Base-by-base conservation (phyloP, 2,329 filamentous ascomycete genomes). In the Pseudocercospora eumusae region DNA sequence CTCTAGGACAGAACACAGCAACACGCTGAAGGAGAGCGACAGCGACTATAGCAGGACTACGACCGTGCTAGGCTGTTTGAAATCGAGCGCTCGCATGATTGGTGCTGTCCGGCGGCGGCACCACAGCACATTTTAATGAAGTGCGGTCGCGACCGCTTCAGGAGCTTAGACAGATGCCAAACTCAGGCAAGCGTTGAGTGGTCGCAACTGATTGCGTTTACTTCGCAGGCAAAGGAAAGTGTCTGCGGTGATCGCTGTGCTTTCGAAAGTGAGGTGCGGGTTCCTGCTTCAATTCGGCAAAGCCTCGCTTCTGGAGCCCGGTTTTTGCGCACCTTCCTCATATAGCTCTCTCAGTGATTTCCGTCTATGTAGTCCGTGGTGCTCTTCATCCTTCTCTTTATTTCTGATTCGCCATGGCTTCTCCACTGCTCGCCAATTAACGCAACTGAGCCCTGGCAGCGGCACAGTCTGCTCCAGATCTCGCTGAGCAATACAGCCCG, bases 381-480 rank as follows among this genome's bases (percentile, higher is more conserved):
- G 50, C 18, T 68, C 68, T 67, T 67, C 66, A 20, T 61, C 61
- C 59, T 56, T 71, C 61, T 78, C 65, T 40, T 65, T 64, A 25
- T 66, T 62, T 36, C 72, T 53, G 11, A 71, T 33, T 31, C 67
- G 66, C 70, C 71, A 74, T 18, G 74, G 77, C 60, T 75, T 77
- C 27, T 74, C 68, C 21, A 23, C 6, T 64, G 74, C 74, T 59
- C 71, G 72, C 52, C 73, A 69, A 28, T 79, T 70, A 63, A 79
- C 77, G 59, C 65, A 67, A 45, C 76, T 79, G 59, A 81, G 62
- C 0, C 79, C 79, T 3, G 62, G 47, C 56, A 74, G 68, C 23
- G 79, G 79, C 28, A 81, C 79, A 5, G 67, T 63, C 60, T 73
- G 74, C 18, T 64, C 70, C 60, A 81, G 63, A 64, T 80, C 78